Conservation (phyloP, 441 rosid species). For the Aleurites moluccanus region DNA sequence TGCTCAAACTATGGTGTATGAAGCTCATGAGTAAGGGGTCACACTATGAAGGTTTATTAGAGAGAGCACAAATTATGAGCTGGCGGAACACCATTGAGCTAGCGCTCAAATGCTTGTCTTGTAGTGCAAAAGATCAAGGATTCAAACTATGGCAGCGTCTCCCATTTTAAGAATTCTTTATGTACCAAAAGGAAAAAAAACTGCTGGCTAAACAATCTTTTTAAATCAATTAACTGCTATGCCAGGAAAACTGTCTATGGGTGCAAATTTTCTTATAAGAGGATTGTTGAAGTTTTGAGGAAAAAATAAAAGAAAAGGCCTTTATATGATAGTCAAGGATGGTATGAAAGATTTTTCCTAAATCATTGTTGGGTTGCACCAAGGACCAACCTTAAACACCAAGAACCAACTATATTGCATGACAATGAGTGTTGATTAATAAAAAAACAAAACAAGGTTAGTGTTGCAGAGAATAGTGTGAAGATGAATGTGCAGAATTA, state of each 20-base stretch:
- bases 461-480: neutral
- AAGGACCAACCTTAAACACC: neutral
- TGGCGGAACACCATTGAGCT: neutral
- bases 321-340: neutral
- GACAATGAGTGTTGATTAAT: neutral
- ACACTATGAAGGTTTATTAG: neutral
- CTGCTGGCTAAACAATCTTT: neutral
- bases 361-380: neutral
- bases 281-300: neutral
- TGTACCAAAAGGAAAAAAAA: neutral
- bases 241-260: neutral
- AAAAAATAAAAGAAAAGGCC: neutral
- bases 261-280: neutral
- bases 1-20: neutral
- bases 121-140: neutral
- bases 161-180: neutral
- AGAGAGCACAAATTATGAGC: neutral
- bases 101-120: neutral
- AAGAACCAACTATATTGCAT: neutral
- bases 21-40: neutral
- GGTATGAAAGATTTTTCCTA: neutral
- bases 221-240: neutral
- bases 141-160: neutral
- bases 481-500: neutral
- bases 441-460: neutral